Evolutionary conservation across 257 asterid species (phyloP), one percentile per base, ranked within the genome.

Genomic region (Coffea eugenioides): DNA sequence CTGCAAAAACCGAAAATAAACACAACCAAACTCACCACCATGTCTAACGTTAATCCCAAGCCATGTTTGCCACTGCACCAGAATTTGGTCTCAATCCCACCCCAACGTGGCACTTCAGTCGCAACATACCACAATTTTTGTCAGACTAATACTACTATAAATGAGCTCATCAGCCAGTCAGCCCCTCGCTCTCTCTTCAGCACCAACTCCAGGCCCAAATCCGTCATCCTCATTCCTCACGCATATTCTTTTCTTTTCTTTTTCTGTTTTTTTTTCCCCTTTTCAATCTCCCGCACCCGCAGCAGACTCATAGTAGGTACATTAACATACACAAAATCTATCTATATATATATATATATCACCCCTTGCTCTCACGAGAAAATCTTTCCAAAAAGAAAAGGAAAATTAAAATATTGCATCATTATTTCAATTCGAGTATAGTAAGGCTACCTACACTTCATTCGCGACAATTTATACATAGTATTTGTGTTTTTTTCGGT

Each of bases 81-180:
- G 59, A 76, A 34, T 71, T 76, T 70, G 6, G 57, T 62, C 43
- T 39, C 77, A 49, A 15, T 69, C 27, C 8, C 51, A 34, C 46
- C 72, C 4, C 59, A 31, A 73, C 61, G 48, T 77, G 78, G 81
- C 79, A 69, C 85, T 31, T 77, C 49, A 61, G 71, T 82, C 80
- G 86, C 85, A 87, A 78, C 79, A 80, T 87, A 80, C 81, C 81
- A 78, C 61, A 39, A 2, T 39, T 39, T 66, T 27, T 76, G 71
- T 59, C 66, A 77, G 73, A 39, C 34, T n/a, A n/a, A 85, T 74
- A 77, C 78, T 86, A 76, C 54, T 27, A 69, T 77, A 65, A 31
- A 31, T 31, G 34, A 65, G 69, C 69, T 65, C 62, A 23, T 56
- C 64, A 56, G 64, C 20, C 68, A 62, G 87, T 84, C 84, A 81